These are phyloP conservation scores for Ganoderma multipileum DNA, from an alignment of 1,284 basidiomycete species.

Conservation along the genomic window DNA sequence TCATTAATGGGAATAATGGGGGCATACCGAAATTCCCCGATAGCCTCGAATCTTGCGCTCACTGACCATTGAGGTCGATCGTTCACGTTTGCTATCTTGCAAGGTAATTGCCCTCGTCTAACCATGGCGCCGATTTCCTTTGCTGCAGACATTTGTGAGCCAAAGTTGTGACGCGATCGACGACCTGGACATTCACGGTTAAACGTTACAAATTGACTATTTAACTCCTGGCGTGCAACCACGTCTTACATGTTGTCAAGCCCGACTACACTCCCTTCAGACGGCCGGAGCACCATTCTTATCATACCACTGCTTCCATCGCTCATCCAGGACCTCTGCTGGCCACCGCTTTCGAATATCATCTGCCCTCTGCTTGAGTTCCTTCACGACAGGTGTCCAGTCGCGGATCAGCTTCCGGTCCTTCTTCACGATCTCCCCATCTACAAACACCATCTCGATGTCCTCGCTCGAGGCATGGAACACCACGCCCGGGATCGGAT, in stretches of 20 bases:
- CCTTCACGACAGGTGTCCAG: conserved; percentile 45
- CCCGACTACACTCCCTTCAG: not conserved
- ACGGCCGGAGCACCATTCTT: conserved; percentile 27
- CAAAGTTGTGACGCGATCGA: not conserved
- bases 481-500: conserved; percentile 42
- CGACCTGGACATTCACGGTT: not conserved
- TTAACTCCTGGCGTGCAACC: not conserved
- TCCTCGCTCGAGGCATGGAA: conserved; percentile 43
- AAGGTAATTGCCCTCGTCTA: not conserved
- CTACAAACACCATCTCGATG: conserved; percentile 42
- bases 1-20: conserved; percentile 21
- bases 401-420: conserved; percentile 35
- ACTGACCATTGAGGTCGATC: not conserved
- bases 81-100: not conserved
- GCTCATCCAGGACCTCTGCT: conserved; percentile 33
- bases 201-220: not conserved
- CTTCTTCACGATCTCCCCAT: conserved; percentile 44
- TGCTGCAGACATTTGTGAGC: not conserved
- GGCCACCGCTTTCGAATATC: conserved; percentile 57
- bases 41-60: not conserved
- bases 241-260: not conserved
- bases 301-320: conserved; percentile 35
- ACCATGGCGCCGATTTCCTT: not conserved
- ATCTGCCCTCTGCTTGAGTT: conserved; percentile 53
- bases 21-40: conserved; percentile 1